phyloP scores from a whole-genome alignment of 257 asterid species.

The Fraxinus anomala region DNA sequence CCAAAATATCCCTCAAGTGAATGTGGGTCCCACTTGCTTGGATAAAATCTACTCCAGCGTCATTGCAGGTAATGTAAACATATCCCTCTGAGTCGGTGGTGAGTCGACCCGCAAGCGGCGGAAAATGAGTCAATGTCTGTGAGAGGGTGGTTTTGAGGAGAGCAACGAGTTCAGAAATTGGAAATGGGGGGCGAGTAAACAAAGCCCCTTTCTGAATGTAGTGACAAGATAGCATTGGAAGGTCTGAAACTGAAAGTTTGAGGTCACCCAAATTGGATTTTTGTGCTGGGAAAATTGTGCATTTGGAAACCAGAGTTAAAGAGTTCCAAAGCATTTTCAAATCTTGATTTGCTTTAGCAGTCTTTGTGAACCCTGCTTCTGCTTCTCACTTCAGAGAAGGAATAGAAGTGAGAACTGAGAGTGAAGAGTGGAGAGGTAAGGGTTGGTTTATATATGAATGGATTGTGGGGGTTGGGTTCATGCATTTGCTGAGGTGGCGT shows the following conservation, averaged over 20 bases:
- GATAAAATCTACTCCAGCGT: conserved; percentile 40
- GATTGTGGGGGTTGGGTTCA: conserved; percentile 17
- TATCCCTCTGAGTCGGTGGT: conserved; percentile 29
- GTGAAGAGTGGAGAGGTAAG: conserved; percentile 21
- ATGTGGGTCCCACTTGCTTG: conserved; percentile 31
- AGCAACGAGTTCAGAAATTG: conserved; percentile 22
- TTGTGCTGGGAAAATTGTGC: conserved; percentile 28
- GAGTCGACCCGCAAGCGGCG: conserved; percentile 57
- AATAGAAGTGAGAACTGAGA: conserved; percentile 5
- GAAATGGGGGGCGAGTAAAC: conserved; percentile 29
- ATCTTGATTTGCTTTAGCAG: background rate
- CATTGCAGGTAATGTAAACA: conserved; percentile 34
- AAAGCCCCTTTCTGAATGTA: conserved; percentile 44
- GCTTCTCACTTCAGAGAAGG: background rate
- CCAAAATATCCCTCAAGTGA: conserved; percentile 24
- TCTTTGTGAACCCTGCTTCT: background rate
- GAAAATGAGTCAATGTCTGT: conserved; percentile 37
- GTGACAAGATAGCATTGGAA: conserved; percentile 52
- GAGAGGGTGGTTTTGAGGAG: conserved; percentile 33
- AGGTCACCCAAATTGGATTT: conserved; percentile 25
- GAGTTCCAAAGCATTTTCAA: conserved; percentile 23
- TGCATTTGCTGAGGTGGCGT: conserved; percentile 26
- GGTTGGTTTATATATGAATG: background rate
- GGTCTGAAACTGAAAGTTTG: conserved; percentile 47
- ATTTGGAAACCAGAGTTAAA: conserved; percentile 26